Evolutionary conservation across 75 land plant species (phyloP), one percentile per base, ranked within the genome.

Genomic region (Cupressus sempervirens): DNA sequence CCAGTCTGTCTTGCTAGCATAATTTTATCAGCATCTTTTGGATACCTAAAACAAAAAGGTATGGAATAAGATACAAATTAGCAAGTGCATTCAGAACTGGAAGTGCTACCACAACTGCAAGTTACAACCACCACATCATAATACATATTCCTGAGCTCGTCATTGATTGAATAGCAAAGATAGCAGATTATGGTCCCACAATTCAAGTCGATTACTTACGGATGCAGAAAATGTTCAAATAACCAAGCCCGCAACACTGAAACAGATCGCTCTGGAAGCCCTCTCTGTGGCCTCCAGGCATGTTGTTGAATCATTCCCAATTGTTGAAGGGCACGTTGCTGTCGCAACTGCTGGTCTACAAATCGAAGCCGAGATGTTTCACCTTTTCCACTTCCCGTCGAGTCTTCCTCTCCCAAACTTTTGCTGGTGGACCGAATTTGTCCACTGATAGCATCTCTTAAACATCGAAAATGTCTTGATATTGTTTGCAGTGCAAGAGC

Each of bases 1-100:
- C 95, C 94, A n/a, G 95, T 93, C 82, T 93, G 95, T 83, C 89
- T 92, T 9, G 95, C 95, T n/a, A 93, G 94, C 86, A 90, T 86
- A 36, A 84, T 52, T 85, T 93, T 93, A 85, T 93, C 95, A 7
- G 88, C 90, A 82, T 93, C 95, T 82, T 93, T 93, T 20, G 95
- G 95, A 82, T 93, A 93, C 82, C 95, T 93, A 89, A 74, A 68
- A 16, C 8, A 30, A 36, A 32, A 18, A 52, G 1, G 29, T 45
- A 45, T n/a, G 32, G 10, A 79, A 26, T 79, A 30, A 45, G 52
- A 43, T 26, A 40, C 81, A 26, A 45, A 79, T 45, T 5, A 43
- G 46, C 32, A 50, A 79, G 12, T 43, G 30, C 48, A 26, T n/a
- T 79, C 26, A 79, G 30, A 79, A 45, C 15, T 26, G 32, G 50